Evolutionary conservation across 352 stramenopile species (phyloP), one percentile per base, ranked within the genome.

Genomic region (Phytophthora kernoviae): DNA sequence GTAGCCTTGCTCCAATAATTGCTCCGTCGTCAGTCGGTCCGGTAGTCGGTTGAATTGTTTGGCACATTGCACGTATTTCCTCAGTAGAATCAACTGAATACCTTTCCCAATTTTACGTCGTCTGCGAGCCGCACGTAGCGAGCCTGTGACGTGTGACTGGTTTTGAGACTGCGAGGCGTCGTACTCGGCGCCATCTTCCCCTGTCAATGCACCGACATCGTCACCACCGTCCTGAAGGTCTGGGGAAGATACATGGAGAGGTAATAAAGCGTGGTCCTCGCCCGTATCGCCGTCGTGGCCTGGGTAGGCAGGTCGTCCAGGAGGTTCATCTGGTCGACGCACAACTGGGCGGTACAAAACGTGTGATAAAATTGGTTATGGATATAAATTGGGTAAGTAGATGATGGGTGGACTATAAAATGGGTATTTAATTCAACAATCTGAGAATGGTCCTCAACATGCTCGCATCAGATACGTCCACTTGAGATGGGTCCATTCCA

Each of bases 61-160:
- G n/a, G 73, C 79, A 27, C 71, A 79, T 24, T 78, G 50, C 34
- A 91, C 77, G 51, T 89, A 91, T 43, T 87, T 88, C 26, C 70
- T 53, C 32, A 91, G 49, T 17, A 91, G 48, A 22, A 75, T 54
- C 3, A 89, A 49, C 48, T 91, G 81, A 18, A 91, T 70, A 3
- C 60, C 58, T 66, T 91, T 89, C 62, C 73, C 68, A 39, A 91
- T 82, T 44, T 78, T 79, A 8, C 68, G 66, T 5, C 81, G 79
- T 56, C 51, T 53, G 17, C 46, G 51, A n/a, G 37, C 26, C 14
- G 34, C 49, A 10, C 61, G 44, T 8, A 46, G 42, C 33, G 27
- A n/a, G n/a, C n/a, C n/a, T n/a, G n/a, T n/a, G n/a, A n/a, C 26
- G 36, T 52, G 57, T 39, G 32, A 2, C 11, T 26, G 30, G 54